Percentiles rank a stretch among this genome's conserved stretches.
Evolutionary conservation across 345 rosid genomes (phyloP).

Genomic region (Salix viminalis): DNA sequence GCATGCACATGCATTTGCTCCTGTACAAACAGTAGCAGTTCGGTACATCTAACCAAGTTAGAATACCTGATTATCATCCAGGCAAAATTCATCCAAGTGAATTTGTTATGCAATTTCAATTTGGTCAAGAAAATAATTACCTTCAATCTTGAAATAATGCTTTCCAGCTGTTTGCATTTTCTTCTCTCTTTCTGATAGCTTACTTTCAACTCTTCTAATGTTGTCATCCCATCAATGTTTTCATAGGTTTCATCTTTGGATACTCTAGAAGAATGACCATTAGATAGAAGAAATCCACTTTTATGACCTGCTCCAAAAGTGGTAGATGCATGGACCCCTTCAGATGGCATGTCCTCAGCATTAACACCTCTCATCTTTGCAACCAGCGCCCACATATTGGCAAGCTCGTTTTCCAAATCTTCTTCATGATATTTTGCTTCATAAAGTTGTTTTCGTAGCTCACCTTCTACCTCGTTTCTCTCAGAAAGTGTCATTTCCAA

Average conservation of each 20-base stretch:
- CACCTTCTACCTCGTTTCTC: conserved; percentile 37
- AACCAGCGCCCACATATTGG: conserved; percentile 57
- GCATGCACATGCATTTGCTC: not conserved
- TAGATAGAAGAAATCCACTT: conserved; percentile 27
- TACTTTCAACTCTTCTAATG: conserved; percentile 32
- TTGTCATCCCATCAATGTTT: conserved; percentile 22
- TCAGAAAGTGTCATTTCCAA: conserved; percentile 38
- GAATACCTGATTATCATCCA: not conserved
- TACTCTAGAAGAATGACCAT: conserved; percentile 15
- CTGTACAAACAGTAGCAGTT: not conserved
- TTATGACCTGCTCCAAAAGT: conserved; percentile 15
- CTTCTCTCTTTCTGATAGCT: conserved; percentile 39
- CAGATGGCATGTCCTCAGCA: conserved; percentile 24
- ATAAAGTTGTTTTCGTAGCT: conserved; percentile 39
- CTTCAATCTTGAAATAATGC: conserved; percentile 41
- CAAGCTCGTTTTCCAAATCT: conserved; percentile 56
- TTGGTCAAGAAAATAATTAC: conserved; percentile 22
- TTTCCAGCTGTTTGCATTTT: conserved; percentile 50
- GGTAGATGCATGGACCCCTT: conserved; percentile 12
- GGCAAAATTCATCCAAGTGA: not conserved
- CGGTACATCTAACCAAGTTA: not conserved
- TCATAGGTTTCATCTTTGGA: conserved; percentile 25
- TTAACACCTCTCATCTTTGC: conserved; percentile 39
- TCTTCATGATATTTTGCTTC: conserved; percentile 51
- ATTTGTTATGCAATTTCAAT: not conserved